Evolutionary conservation across 1,284 basidiomycete genomes (phyloP).

Genomic region (Neotropicomus parvogracilis): DNA sequence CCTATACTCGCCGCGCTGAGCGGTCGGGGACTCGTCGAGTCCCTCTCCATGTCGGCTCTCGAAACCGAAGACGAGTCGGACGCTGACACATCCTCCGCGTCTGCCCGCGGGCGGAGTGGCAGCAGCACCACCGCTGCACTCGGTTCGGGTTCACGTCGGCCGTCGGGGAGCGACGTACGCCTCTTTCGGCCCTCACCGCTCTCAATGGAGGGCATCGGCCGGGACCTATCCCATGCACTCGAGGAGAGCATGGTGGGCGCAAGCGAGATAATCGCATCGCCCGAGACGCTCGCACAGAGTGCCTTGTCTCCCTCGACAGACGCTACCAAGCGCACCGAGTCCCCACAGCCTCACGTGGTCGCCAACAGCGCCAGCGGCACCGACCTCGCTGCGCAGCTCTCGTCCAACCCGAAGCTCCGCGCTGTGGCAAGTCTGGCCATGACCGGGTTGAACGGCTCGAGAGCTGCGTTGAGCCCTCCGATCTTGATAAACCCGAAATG

Average conservation of each 20-base stretch:
- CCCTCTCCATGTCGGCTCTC: constrained; percentile 42
- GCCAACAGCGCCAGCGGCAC: constrained; percentile 6
- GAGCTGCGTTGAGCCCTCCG: constrained; percentile 47
- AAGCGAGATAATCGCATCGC: not conserved
- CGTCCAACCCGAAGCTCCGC: constrained; percentile 34
- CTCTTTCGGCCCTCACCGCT: constrained; percentile 13
- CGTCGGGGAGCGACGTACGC: constrained; percentile 15
- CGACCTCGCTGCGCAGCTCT: constrained; percentile 33
- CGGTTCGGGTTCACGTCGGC: constrained; percentile 11
- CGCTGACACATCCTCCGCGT: constrained; percentile 1
- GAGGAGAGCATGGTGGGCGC: constrained; percentile 20
- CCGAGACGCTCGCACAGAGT: not conserved
- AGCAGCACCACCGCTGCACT: not conserved
- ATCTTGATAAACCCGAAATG: constrained; percentile 76
- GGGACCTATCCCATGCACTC: constrained; percentile 32
- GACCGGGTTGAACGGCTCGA: constrained; percentile 23
- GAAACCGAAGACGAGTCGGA: constrained; percentile 34
- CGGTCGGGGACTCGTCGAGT: constrained; percentile 36
- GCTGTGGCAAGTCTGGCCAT: constrained; percentile 24
- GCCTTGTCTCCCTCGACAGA: constrained; percentile 1
- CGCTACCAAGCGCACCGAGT: constrained; percentile 1
- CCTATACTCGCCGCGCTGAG: constrained; percentile 28
- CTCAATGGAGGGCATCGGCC: constrained; percentile 35
- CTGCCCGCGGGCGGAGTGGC: not conserved
- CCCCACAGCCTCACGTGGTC: constrained; percentile 1